These are phyloP conservation scores for Microthlaspi erraticum DNA, from an alignment of 345 rosid genomes.

Conservation along the genomic window DNA sequence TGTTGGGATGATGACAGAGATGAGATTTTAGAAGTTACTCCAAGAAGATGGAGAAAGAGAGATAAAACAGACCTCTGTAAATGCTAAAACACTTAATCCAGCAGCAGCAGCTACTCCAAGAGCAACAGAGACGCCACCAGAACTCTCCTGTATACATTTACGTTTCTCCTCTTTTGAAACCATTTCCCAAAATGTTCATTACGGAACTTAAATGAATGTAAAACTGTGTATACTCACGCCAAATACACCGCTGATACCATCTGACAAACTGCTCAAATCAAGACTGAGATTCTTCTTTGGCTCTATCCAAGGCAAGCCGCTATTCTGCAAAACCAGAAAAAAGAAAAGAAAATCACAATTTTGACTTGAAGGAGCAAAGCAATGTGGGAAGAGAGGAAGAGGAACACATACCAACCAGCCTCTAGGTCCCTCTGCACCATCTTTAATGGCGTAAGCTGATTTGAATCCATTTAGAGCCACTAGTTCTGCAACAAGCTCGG, in stretches of 20 bases:
- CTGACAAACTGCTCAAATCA: constrained; percentile 70
- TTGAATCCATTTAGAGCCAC: constrained; percentile 90
- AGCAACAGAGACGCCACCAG: constrained; percentile 61
- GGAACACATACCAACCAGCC: constrained; percentile 84
- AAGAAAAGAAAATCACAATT: not conserved
- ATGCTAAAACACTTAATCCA: constrained; percentile 78
- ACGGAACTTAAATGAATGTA: constrained; percentile 7
- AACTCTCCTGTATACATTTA: constrained; percentile 67
- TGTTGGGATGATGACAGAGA: constrained; percentile 45
- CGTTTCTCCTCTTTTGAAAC: not conserved
- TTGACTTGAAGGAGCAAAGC: constrained; percentile 5
- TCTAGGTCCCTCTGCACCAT: constrained; percentile 92
- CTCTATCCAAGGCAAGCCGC: constrained; percentile 80
- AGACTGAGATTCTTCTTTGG: constrained; percentile 75
- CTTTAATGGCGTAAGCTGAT: constrained; percentile 92
- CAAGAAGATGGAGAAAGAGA: not conserved
- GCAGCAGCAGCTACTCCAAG: constrained; percentile 77
- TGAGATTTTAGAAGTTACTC: constrained; percentile 3
- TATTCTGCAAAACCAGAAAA: constrained; percentile 59
- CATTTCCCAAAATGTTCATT: not conserved
- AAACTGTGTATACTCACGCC: constrained; percentile 57
- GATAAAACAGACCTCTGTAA: constrained; percentile 64
- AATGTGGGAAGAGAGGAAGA: constrained; percentile 1
- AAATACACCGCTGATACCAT: constrained; percentile 54
- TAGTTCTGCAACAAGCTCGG: constrained; percentile 90